Evolutionary conservation across 257 asterid genomes (phyloP), one percentile per base, ranked within the genome.

Genomic region (Lavandula angustifolia): DNA sequence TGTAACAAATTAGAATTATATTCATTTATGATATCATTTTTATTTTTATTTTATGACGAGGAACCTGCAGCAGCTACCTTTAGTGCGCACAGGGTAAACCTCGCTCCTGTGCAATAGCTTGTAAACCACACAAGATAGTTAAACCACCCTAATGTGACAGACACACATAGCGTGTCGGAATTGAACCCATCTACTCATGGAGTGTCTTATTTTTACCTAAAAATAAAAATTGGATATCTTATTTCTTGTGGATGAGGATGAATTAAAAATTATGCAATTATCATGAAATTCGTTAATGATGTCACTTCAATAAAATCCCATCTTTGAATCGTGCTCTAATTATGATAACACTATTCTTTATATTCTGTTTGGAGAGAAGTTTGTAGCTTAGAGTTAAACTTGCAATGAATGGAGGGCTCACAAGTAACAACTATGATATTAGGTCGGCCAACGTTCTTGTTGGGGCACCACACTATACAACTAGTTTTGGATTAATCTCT

Each of bases 361-460:
- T 32, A 55, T 60, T 60, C 41, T 51, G 11, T 54, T 41, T 16
- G 11, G 48, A 61, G 60, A 50, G 50, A 51, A 41, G 62, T 69
- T 60, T 50, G 56, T 69, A 11, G 68, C n/a, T 6, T 31, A 49
- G 55, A 27, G 68, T 60, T 41, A 10, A 51, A 69, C 9, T 69
- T 6, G 62, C 16, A 38, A 29, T 32, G 52, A 38, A n/a, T 56
- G 66, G 73, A 7, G 63, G 54, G 54, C 43, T 43, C 54, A 65
- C 34, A 50, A 34, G 9, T 12, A 22, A 65, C 34, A 37, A 34
- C 13, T 12, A 12, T 14, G 11, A 32, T 29, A 57, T 34, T 40
- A 57, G 59, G 12, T 9, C 17, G 61, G 60, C 72, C 50, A 12
- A 56, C 59, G 12, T 55, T 48, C 35, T 37, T 17, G 31, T 56